Evolutionary conservation across 257 asterid species (phyloP).

Genomic region (Pogostemon cablin): DNA sequence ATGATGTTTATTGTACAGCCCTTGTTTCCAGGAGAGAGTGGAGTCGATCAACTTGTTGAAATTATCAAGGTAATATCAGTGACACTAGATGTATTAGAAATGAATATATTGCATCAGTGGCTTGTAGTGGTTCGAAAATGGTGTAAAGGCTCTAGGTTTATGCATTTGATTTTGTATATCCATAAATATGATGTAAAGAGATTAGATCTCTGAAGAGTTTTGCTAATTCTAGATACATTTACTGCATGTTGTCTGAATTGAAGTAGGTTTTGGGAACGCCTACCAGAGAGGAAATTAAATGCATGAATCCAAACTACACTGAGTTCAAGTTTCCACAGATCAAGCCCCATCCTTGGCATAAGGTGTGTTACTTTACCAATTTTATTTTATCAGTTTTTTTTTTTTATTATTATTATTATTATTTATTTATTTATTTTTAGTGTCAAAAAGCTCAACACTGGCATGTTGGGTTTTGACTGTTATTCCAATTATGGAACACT

Average conservation of each 20-base stretch:
- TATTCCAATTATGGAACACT: conserved; percentile 1
- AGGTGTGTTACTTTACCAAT: conserved; percentile 50
- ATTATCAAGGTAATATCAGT: conserved; percentile 74
- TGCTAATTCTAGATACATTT: neutral
- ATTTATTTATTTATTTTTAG: neutral
- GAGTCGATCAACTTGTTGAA: conserved; percentile 97
- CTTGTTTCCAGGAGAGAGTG: conserved; percentile 98
- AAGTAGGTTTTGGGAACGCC: conserved; percentile 96
- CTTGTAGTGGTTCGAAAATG: conserved; percentile 21
- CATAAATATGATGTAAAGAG: conserved; percentile 4
- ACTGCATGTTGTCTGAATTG: conserved; percentile 32
- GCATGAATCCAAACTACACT: conserved; percentile 95
- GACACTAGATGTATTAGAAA: conserved; percentile 15
- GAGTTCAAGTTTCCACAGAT: conserved; percentile 96
- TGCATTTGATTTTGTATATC: conserved; percentile 13
- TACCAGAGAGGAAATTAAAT: conserved; percentile 93
- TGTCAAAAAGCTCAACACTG: conserved; percentile 14
- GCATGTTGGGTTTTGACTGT: neutral
- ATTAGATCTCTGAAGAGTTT: conserved; percentile 13
- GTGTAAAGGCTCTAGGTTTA: conserved; percentile 13
- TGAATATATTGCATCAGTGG: conserved; percentile 11
- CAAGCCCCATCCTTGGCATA: conserved; percentile 99
- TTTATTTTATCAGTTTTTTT: too few relatives aligned
- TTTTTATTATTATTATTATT: neutral
- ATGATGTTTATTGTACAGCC: conserved; percentile 62